Conservation (phyloP, 768 basidiomycete genomes). For the Rossbeevera mucosa region DNA sequence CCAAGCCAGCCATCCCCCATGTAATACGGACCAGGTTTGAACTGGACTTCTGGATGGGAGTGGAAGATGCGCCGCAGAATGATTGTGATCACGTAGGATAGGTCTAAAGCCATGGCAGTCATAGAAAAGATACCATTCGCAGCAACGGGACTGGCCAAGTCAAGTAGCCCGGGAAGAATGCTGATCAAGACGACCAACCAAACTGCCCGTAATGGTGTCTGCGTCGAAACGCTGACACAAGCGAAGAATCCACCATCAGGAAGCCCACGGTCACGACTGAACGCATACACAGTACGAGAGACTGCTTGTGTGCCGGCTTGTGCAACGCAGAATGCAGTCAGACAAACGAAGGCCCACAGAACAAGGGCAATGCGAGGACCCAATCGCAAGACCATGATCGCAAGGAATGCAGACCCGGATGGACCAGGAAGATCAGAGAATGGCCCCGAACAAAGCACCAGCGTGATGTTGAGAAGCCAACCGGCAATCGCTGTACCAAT, state of each 20-base stretch:
- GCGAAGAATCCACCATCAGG: conserved; percentile 59
- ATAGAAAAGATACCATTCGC: conserved; percentile 57
- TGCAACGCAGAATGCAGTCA: conserved; percentile 60
- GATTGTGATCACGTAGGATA: conserved; percentile 57
- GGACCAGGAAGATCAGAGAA: conserved; percentile 46
- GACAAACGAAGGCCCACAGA: conserved; percentile 55
- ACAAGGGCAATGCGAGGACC: conserved; percentile 48
- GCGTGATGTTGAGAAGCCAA: conserved; percentile 62
- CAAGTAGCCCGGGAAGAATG: conserved; percentile 44
- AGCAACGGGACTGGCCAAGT: conserved; percentile 48
- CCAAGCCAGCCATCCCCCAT: conserved; percentile 50
- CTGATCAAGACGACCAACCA: conserved; percentile 45
- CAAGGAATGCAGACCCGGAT: conserved; percentile 52
- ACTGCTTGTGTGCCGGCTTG: conserved; percentile 50
- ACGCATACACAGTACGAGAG: conserved; percentile 56
- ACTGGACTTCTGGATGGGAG: conserved; percentile 54
- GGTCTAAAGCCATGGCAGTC: conserved; percentile 47
- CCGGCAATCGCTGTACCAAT: conserved; percentile 48
- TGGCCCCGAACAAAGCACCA: conserved; percentile 56
- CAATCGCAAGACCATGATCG: conserved; percentile 52
- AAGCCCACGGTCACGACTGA: conserved; percentile 50
- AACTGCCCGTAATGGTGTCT: conserved; percentile 54
- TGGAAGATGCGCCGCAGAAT: conserved; percentile 46
- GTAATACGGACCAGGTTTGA: conserved; percentile 60
- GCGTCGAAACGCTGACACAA: conserved; percentile 40